Evolutionary conservation across 768 basidiomycete genomes (phyloP).

Genomic region (Wakefieldia striispora): DNA sequence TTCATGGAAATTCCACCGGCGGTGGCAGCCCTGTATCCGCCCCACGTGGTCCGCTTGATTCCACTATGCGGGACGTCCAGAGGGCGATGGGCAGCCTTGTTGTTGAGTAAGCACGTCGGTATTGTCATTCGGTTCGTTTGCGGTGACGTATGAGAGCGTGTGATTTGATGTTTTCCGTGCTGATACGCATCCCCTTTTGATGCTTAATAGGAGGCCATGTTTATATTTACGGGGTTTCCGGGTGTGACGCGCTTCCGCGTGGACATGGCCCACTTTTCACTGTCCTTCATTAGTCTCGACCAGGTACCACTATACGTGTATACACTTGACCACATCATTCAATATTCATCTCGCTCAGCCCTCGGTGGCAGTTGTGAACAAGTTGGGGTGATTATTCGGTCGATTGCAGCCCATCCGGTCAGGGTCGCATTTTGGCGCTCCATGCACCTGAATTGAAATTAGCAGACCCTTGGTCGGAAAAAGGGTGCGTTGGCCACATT

Average conservation of each 20-base stretch:
- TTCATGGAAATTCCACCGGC: slow-evolving; percentile 40
- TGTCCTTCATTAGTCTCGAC: slow-evolving; percentile 28
- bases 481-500: slow-evolving; percentile 14
- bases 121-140: slow-evolving; percentile 12
- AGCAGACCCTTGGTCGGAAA: not conserved
- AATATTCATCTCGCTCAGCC: not conserved
- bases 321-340: slow-evolving; percentile 17
- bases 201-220: slow-evolving; percentile 16
- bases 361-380: slow-evolving; percentile 1
- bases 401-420: not conserved
- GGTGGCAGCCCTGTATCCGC: slow-evolving; percentile 27
- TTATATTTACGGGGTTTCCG: slow-evolving; percentile 15
- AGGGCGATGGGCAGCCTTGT: slow-evolving; percentile 75
- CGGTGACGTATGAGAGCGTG: slow-evolving; percentile 19
- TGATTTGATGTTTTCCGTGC: slow-evolving; percentile 16
- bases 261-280: slow-evolving; percentile 22
- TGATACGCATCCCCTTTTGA: slow-evolving; percentile 24
- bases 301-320: slow-evolving; percentile 26
- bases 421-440: slow-evolving; percentile 9
- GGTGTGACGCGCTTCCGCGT: slow-evolving; percentile 8
- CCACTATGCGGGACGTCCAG: slow-evolving; percentile 64
- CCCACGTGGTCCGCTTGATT: slow-evolving; percentile 45
- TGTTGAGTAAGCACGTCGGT: slow-evolving; percentile 52
- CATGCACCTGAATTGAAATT: slow-evolving; percentile 9
- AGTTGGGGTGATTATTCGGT: not conserved